Evolutionary conservation across 108 stramenopile genomes (phyloP).

Genomic region (Cyclotella distinguenda): DNA sequence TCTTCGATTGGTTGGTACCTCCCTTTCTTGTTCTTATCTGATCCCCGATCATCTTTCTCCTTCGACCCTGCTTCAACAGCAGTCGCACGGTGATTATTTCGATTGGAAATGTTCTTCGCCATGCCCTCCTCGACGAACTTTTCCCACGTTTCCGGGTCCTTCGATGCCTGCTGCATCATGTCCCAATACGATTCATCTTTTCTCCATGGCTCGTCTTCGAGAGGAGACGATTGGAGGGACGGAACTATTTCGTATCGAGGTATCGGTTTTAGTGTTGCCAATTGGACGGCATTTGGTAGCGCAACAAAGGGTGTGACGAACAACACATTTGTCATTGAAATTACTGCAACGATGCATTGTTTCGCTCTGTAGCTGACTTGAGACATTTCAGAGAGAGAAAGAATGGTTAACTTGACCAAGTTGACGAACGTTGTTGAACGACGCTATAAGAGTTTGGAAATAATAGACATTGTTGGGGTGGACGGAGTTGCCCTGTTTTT

Average conservation of each 20-base stretch:
- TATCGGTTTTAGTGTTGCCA: background rate
- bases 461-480: no score
- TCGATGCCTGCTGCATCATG: conserved; percentile 25
- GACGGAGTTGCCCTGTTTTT: no score
- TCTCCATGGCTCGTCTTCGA: conserved; percentile 44
- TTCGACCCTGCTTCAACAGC: no score
- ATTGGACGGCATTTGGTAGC: background rate
- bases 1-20: conserved; percentile 73
- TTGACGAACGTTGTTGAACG: no score
- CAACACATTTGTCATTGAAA: no score
- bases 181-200: conserved; percentile 41
- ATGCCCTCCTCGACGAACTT: conserved; percentile 39
- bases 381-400: no score
- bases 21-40: conserved; percentile 33
- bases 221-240: conserved; percentile 14
- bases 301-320: no score
- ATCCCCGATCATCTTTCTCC: background rate
- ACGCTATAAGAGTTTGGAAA: no score
- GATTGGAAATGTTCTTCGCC: background rate
- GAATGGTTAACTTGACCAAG: no score
- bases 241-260: background rate
- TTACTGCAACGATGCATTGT: no score
- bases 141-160: conserved; percentile 37
- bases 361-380: no score
- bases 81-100: no score